phyloP scores from a whole-genome alignment of 768 basidiomycete genomes.

The Suillus bovinus region DNA sequence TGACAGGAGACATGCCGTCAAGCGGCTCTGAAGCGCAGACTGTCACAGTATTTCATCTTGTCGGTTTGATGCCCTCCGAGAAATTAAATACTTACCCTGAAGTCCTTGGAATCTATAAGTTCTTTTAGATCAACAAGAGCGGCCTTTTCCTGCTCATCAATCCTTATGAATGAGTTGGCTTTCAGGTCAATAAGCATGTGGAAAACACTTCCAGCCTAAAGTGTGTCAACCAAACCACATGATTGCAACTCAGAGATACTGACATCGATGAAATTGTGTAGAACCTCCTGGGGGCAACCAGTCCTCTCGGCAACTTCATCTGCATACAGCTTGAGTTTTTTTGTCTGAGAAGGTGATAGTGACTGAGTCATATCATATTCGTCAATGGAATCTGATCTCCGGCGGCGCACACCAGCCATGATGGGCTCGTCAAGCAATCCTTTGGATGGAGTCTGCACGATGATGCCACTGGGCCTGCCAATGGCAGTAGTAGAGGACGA shows the following conservation, averaged over 20 bases:
- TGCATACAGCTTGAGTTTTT: not conserved
- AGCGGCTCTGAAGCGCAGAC: not conserved
- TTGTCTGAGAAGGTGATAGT: not conserved
- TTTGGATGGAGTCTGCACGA: not conserved
- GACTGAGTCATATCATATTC: not conserved
- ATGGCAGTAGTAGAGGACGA: not conserved
- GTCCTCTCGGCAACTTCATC: not conserved
- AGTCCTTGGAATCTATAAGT: not conserved
- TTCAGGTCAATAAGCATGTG: not conserved
- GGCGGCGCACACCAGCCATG: not conserved
- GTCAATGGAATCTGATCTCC: not conserved
- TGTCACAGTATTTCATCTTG: not conserved
- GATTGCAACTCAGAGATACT: not conserved
- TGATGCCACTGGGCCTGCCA: not conserved
- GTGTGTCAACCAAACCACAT: not conserved
- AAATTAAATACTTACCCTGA: not conserved
- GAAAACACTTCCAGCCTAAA: not conserved
- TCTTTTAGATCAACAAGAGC: not conserved
- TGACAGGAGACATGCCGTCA: conserved; percentile 9
- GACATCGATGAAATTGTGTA: not conserved
- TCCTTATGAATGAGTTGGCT: not conserved
- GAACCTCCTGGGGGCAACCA: not conserved
- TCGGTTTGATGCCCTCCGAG: not conserved
- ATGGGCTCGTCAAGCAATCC: not conserved
- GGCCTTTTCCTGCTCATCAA: not conserved